These are phyloP conservation scores for Botrytis galanthina DNA, from an alignment of 2,329 filamentous ascomycete species.

Conservation along the genomic window DNA sequence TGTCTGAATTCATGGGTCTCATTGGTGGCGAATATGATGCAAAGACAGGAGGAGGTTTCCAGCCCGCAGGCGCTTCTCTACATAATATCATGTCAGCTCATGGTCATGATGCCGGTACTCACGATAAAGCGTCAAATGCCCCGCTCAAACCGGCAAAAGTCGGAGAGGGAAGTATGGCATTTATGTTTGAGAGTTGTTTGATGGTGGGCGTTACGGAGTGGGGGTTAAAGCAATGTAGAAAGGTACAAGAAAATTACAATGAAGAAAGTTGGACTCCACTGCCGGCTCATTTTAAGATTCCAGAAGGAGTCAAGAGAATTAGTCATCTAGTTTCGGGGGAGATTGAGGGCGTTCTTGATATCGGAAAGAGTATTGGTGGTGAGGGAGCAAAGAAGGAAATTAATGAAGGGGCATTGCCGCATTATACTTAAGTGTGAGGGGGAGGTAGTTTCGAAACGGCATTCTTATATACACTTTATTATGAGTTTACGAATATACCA, in stretches of 20 bases:
- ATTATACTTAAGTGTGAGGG: not conserved
- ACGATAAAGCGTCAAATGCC: slow-evolving; percentile 52
- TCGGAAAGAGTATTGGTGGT: slow-evolving; percentile 25
- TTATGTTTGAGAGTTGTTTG: slow-evolving; percentile 63
- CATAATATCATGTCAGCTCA: slow-evolving; percentile 64
- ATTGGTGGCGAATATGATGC: slow-evolving; percentile 61
- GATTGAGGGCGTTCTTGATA: slow-evolving; percentile 21
- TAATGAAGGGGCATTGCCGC: not conserved
- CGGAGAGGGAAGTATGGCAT: slow-evolving; percentile 59
- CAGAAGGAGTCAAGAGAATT: slow-evolving; percentile 29
- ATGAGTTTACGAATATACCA: not conserved
- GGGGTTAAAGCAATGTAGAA: slow-evolving; percentile 66
- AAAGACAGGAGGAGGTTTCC: slow-evolving; percentile 56
- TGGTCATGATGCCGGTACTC: slow-evolving; percentile 55
- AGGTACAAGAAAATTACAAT: slow-evolving; percentile 68
- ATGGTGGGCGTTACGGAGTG: slow-evolving; percentile 74
- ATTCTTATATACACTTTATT: not conserved
- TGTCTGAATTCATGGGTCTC: slow-evolving; percentile 65
- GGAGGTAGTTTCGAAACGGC: too few species aligned
- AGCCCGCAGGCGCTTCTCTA: slow-evolving; percentile 58
- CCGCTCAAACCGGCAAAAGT: slow-evolving; percentile 55
- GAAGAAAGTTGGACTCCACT: slow-evolving; percentile 63
- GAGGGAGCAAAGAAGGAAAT: not conserved
- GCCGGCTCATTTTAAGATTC: slow-evolving; percentile 47
- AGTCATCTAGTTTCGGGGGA: slow-evolving; percentile 31